A percentile compares a stretch with the other conserved stretches of the same genome.
Evolutionary conservation across 495 filamentous ascomycete species (phyloP).

Genomic region (Glutinoglossum americanum): DNA sequence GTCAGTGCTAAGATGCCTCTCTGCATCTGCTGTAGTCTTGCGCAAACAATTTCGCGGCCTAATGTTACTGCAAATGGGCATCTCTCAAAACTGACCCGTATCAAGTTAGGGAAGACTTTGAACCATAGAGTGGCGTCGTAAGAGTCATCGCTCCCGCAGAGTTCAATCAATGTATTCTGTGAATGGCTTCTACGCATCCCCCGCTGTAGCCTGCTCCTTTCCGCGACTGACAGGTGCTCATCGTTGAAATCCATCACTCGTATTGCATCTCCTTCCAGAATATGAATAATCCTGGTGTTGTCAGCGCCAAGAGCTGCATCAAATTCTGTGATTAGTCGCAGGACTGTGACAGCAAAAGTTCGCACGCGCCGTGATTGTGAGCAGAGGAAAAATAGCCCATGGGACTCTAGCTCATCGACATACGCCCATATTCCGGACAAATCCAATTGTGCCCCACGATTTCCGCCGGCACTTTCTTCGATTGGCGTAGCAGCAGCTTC

Average conservation of each 20-base stretch:
- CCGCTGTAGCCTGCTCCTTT: constrained; percentile 78
- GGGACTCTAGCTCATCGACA: constrained; percentile 90
- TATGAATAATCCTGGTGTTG: constrained; percentile 61
- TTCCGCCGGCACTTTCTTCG: constrained; percentile 34
- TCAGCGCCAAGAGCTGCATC: constrained; percentile 73
- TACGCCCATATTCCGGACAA: constrained; percentile 70
- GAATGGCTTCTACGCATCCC: constrained; percentile 69
- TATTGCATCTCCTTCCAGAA: constrained; percentile 75
- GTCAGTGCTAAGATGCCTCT: constrained; percentile 57
- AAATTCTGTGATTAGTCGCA: constrained; percentile 83
- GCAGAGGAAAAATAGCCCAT: constrained; percentile 94
- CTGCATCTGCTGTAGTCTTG: constrained; percentile 79
- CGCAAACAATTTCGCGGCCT: constrained; percentile 77
- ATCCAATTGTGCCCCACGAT: constrained; percentile 54
- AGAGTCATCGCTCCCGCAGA: constrained; percentile 86
- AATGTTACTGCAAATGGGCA: constrained; percentile 80
- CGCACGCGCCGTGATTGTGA: constrained; percentile 82
- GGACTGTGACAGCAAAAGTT: constrained; percentile 73
- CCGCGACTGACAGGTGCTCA: constrained; percentile 75
- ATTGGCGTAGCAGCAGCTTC: constrained; percentile 40
- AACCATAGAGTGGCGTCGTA: constrained; percentile 94
- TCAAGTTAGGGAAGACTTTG: constrained; percentile 90
- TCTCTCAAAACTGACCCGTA: constrained; percentile 73
- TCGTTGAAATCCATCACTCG: constrained; percentile 83
- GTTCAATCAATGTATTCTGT: constrained; percentile 71